Evolutionary conservation across 805 yeast genomes (phyloP), one percentile per base, ranked within the genome.

Genomic region (Cyberlindnera mrakii): DNA sequence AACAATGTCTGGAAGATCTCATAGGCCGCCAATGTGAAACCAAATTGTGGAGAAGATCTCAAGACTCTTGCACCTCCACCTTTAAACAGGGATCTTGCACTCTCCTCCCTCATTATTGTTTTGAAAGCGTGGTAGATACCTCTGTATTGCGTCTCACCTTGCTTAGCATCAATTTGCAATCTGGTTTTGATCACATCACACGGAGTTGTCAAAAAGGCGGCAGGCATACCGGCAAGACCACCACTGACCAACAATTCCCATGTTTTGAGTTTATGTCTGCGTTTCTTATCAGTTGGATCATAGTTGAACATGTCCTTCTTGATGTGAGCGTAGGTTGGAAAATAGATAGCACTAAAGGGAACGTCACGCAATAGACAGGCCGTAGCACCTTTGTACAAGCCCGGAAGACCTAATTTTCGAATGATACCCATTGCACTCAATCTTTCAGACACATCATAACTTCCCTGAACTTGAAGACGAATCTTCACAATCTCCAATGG

Each of bases 211-310:
- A 90, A 70, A 63, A 85, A 91, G 10, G 98, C 98, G 27, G 98
- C 95, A 9, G 99, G 99, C 71, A 95, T 88, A 60, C 98, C 99
- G 13, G 99, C 98, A 50, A 90, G 62, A 10, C 96, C 97, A 64
- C 99, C 99, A 47, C 95, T 78, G 5, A 78, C 62, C 47, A 91
- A 75, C 51, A 93, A 70, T 65, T 91, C 96, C 84, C 91, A 82
- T 25, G 95, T 78, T 49, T 78, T 79, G 47, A 90, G 75, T 48
- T 75, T 72, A 37, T 69, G 72, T 53, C 75, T 71, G 54, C 80
- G 75, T 43, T 72, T 72, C 23, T 78, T 73, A 57, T 77, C 77
- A 16, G 46, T 46, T 5, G 96, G 95, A 57, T 91, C 95, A 59
- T 84, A 89, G 41, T 83, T 77, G 65, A 90, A 90, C 49, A 86